Conservation (phyloP, 2,329 filamentous ascomycete genomes). For the Monosporascus cannonballus region DNA sequence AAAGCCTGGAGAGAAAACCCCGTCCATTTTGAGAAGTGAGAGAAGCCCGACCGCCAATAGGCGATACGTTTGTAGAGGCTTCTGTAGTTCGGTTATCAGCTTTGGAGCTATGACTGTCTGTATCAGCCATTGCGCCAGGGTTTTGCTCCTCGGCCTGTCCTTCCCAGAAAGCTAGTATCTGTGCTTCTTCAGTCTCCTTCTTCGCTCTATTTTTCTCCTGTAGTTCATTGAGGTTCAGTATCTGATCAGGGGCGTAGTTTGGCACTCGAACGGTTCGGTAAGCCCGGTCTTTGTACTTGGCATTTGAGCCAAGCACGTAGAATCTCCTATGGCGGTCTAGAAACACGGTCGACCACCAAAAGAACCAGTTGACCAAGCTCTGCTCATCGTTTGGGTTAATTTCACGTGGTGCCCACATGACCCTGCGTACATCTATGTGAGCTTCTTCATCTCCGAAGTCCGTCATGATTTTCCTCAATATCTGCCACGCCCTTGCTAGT, state of each 20-base stretch:
- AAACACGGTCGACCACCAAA: constrained; percentile 47
- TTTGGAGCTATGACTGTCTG: neutral
- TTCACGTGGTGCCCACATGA: constrained; percentile 39
- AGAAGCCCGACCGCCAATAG: neutral
- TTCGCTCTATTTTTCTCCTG: neutral
- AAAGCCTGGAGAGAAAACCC: constrained; percentile 1
- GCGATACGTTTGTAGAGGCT: neutral
- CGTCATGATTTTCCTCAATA: constrained; percentile 22
- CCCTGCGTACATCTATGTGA: constrained; percentile 24
- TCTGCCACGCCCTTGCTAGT: constrained; percentile 14
- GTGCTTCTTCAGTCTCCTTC: neutral
- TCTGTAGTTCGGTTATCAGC: neutral
- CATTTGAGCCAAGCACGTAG: constrained; percentile 44
- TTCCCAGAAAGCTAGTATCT: neutral
- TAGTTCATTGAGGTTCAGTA: constrained; percentile 30
- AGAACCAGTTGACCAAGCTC: constrained; percentile 58
- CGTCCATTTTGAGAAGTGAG: constrained; percentile 4
- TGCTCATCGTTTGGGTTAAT: constrained; percentile 57
- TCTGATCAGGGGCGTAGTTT: constrained; percentile 27
- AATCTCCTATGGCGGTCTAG: constrained; percentile 49
- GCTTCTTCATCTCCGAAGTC: constrained; percentile 26
- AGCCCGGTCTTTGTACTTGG: constrained; percentile 16
- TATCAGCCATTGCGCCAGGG: neutral
- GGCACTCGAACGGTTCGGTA: constrained; percentile 29
- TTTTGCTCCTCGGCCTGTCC: neutral